phyloP scores from a whole-genome alignment of 73 alveolate species.

The Stentor coeruleus region DNA sequence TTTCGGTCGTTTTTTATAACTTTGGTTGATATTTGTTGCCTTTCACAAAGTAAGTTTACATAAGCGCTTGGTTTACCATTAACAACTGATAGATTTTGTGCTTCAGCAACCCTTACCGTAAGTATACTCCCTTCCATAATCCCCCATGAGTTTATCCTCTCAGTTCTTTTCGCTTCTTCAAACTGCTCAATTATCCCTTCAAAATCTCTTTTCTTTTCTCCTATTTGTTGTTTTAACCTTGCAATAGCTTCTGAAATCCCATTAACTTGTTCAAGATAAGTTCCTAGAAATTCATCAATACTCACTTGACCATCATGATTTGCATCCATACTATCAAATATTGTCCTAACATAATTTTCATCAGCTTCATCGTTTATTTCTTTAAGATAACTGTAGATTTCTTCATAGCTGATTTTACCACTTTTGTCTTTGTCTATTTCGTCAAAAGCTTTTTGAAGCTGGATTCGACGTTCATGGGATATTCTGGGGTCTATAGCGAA shows the following conservation, averaged over 20 bases:
- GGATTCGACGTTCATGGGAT: no score
- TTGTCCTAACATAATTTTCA: no score
- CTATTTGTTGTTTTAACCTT: slow-evolving; percentile 17
- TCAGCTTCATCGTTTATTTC: no score
- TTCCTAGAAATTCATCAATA: slow-evolving; percentile 37
- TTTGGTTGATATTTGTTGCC: slow-evolving; percentile 30
- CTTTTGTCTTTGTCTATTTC: no score
- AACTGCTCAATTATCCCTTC: slow-evolving; percentile 28
- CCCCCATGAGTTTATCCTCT: slow-evolving; percentile 38
- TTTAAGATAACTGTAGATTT: no score
- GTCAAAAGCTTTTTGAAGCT: no score
- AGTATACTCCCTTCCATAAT: slow-evolving; percentile 39
- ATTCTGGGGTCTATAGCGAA: no score
- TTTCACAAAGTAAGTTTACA: slow-evolving; percentile 36
- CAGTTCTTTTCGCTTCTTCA: slow-evolving; percentile 43
- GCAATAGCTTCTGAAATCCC: slow-evolving; percentile 27
- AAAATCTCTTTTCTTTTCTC: slow-evolving; percentile 28
- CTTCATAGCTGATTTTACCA: no score
- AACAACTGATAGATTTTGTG: slow-evolving; percentile 45
- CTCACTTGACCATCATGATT: slow-evolving; percentile 42
- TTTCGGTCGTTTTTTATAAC: slow-evolving; percentile 29
- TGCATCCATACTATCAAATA: slow-evolving; percentile 30
- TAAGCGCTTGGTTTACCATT: slow-evolving; percentile 55
- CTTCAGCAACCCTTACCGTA: slow-evolving; percentile 49
- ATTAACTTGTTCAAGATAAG: slow-evolving; percentile 29